Base-by-base conservation (phyloP, 2,329 filamentous ascomycete species). In the Piedraia hortae region DNA sequence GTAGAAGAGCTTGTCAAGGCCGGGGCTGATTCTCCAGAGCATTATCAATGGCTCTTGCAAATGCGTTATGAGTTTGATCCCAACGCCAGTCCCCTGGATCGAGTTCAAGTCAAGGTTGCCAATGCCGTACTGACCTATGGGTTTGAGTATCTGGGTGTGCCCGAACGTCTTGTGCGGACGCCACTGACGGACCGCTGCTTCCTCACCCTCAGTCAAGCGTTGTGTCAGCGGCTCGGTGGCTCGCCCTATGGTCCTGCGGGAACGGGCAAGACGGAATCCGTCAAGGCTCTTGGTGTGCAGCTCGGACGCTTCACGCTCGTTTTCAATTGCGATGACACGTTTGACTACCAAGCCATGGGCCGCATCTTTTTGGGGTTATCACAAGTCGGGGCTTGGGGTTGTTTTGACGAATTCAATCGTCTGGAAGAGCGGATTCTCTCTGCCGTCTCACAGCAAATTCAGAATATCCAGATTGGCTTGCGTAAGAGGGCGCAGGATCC, bases 401-500 rank as follows among this genome's bases (percentile, higher is more conserved):
- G 85, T 54, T 99, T 99, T 47, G 85, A 99, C 41, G 85, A 99
- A 53, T 99, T 99, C 57, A 99, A 99, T 48, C 74, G 85, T 59
- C 57, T 99, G 10, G 85, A 99, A 40, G 85, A 99, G 51, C 68
- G 85, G 31, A 99, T 99, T 28, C 50, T 99, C 28, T 97, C 88
- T 19, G 85, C 85, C 10, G 88, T 99, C 9, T 97, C 88, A 10
- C 85, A 99, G 45, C 88, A 97, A 44, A 89, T 99, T 23, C 85
- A 99, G 42, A 97, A 99, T 42, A 99, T 99, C 30, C 85, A 99
- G 45, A 65, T 93, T 31, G 85, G 88, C 26, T 55, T 99, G 24
- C 80, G 80, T 43, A 77, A 82, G 42, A 69, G 71, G 15, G 69
- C 54, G 5, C 66, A 77, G 24, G 74, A 91, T 35, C 63, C 71